phyloP scores from a whole-genome alignment of 345 rosid genomes.

The Citrus hindsii region DNA sequence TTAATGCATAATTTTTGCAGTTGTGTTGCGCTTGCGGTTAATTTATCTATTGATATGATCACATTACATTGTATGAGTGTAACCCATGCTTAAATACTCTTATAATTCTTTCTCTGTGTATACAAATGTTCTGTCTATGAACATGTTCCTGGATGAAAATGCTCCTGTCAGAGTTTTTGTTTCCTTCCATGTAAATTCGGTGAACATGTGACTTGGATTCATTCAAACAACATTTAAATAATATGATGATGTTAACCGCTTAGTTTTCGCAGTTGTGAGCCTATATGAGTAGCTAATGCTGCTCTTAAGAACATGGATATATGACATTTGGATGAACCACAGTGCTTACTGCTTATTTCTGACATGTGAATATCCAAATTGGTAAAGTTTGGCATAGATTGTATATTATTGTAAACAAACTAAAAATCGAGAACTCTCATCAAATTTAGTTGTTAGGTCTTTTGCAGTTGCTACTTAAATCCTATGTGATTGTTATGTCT shows the following conservation, averaged over 20 bases:
- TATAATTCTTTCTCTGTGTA: background rate
- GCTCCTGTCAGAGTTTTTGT: background rate
- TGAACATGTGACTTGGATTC: background rate
- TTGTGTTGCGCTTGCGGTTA: slow-evolving; percentile 5
- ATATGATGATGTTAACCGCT: background rate
- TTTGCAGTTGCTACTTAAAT: background rate
- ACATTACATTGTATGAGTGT: background rate
- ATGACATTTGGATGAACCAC: background rate
- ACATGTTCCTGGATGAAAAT: background rate
- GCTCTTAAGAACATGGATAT: background rate
- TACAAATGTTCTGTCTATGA: too few relatives aligned
- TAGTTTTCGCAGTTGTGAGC: background rate
- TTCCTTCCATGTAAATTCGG: background rate
- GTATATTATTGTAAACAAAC: background rate
- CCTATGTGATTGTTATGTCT: background rate
- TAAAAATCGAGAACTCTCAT: background rate
- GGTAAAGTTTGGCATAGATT: background rate
- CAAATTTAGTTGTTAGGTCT: background rate
- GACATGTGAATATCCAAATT: background rate
- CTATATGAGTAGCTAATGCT: background rate
- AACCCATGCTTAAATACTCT: background rate
- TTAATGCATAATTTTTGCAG: background rate
- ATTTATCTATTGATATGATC: background rate
- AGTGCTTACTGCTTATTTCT: background rate
- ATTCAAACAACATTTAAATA: background rate